Conservation (phyloP, 2,329 filamentous ascomycete genomes). For the Neofusicoccum kwambonambiense region DNA sequence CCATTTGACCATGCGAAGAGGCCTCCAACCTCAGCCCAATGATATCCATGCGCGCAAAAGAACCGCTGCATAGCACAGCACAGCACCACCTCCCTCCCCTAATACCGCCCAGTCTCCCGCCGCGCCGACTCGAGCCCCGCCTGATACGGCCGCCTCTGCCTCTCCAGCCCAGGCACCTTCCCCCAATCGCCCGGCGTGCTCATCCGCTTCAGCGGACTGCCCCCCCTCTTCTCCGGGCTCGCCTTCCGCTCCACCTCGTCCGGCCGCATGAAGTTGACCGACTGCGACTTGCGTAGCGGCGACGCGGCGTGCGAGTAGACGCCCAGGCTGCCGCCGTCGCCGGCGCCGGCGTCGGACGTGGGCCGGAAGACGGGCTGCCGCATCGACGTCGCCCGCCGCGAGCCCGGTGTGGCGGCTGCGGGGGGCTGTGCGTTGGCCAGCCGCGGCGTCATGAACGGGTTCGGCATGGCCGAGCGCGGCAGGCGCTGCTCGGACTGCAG, state of each 20-base stretch:
- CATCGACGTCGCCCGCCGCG: conserved; percentile 47
- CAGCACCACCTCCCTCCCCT: background rate
- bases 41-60: background rate
- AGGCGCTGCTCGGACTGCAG: conserved; percentile 16
- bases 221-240: conserved; percentile 37
- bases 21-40: background rate
- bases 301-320: conserved; percentile 78
- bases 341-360: conserved; percentile 36
- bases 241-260: conserved; percentile 28
- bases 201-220: conserved; percentile 46
- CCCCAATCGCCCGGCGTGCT: conserved; percentile 33
- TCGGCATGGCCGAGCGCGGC: conserved; percentile 13
- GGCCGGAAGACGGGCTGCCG: conserved; percentile 48
- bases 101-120: background rate
- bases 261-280: conserved; percentile 48
- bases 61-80: too few species aligned
- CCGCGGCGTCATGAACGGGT: conserved; percentile 20
- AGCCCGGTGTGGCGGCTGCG: conserved; percentile 46
- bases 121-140: background rate
- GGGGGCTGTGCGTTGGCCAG: conserved; percentile 11
- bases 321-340: conserved; percentile 76
- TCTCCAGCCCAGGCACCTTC: conserved; percentile 2
- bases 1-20: background rate
- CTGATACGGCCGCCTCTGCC: conserved; percentile 4
- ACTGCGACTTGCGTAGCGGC: conserved; percentile 76